Evolutionary conservation across 177 flowering plant species (phyloP).

Genomic region (Telopea speciosissima): DNA sequence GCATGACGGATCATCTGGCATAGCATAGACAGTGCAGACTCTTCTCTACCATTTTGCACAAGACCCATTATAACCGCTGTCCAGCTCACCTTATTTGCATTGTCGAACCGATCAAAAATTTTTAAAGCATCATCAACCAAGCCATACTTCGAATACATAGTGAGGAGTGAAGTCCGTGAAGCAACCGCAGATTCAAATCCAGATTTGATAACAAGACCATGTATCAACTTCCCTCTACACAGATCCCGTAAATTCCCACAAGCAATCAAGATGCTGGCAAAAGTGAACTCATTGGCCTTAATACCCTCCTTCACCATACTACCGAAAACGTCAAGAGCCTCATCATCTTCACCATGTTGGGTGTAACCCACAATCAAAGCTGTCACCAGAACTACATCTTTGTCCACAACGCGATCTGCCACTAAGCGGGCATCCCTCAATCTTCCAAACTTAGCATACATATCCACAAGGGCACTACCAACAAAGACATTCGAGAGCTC

Average conservation of each 20-base stretch:
- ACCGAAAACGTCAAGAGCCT: conserved; percentile 34
- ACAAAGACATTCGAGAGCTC: conserved; percentile 37
- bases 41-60: conserved; percentile 49
- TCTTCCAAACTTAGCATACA: conserved; percentile 44
- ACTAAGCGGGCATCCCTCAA: conserved; percentile 38
- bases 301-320: conserved; percentile 36
- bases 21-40: conserved; percentile 33
- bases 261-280: conserved; percentile 38
- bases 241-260: conserved; percentile 39
- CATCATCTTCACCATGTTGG: conserved; percentile 35
- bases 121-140: conserved; percentile 37
- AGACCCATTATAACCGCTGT: conserved; percentile 43
- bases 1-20: conserved; percentile 34
- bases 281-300: conserved; percentile 43
- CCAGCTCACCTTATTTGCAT: conserved; percentile 47
- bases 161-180: conserved; percentile 41
- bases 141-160: conserved; percentile 47
- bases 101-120: conserved; percentile 25
- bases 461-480: conserved; percentile 47
- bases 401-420: conserved; percentile 29
- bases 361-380: conserved; percentile 52
- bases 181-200: conserved; percentile 32
- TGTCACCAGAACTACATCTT: conserved; percentile 50
- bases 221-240: conserved; percentile 33
- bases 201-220: conserved; percentile 27